Conservation (phyloP, 129 eudicot genomes). For the Chrysanthemum lavandulifolium region DNA sequence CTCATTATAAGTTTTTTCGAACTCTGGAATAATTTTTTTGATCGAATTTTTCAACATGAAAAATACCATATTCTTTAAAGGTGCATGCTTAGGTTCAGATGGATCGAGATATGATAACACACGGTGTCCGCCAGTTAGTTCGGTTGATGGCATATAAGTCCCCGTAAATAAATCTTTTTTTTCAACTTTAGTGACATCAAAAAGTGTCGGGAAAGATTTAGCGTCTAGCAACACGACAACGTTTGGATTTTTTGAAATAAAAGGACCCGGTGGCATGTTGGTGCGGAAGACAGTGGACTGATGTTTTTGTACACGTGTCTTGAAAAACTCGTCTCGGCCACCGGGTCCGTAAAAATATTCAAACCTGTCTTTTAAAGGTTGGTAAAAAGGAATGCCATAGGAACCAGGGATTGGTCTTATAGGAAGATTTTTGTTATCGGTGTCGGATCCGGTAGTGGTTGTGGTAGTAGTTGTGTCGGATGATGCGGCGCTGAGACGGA, state of each 20-base stretch:
- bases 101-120: constrained; percentile 80
- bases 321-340: constrained; percentile 64
- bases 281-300: constrained; percentile 79
- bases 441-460: constrained; percentile 9
- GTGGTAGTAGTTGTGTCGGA: constrained; percentile 11
- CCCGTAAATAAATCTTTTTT: constrained; percentile 85
- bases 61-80: constrained; percentile 57
- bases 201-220: constrained; percentile 72
- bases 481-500: constrained; percentile 28
- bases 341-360: constrained; percentile 77
- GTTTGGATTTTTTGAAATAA: constrained; percentile 58
- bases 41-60: constrained; percentile 51
- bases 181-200: constrained; percentile 72
- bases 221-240: constrained; percentile 85
- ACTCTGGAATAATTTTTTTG: constrained; percentile 68
- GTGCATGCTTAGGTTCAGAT: constrained; percentile 76
- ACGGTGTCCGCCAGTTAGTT: constrained; percentile 91
- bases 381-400: constrained; percentile 58
- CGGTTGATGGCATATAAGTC: constrained; percentile 81
- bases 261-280: constrained; percentile 94
- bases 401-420: constrained; percentile 65
- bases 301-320: constrained; percentile 54
- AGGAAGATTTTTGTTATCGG: constrained; percentile 41
- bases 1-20: constrained; percentile 44
- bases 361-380: constrained; percentile 56